Conservation (phyloP, 768 basidiomycete species). For the Cubamyces lactineus region DNA sequence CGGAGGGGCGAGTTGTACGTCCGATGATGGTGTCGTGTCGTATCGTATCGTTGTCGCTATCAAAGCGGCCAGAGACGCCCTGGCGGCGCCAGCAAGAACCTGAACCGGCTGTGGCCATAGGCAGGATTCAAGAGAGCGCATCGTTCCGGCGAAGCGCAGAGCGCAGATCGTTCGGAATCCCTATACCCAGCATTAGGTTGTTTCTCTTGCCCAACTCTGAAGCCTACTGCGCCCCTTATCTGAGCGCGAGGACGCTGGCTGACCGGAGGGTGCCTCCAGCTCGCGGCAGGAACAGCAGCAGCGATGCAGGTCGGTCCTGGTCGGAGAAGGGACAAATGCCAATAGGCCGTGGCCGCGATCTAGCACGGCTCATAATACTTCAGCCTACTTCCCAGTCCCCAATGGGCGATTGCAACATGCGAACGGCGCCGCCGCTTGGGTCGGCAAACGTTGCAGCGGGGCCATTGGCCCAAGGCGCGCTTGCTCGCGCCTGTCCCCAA, state of each 20-base stretch:
- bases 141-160: conserved; percentile 8
- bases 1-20: conserved; percentile 16
- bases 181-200: conserved; percentile 11
- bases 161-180: conserved; percentile 21
- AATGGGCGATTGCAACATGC: conserved; percentile 1
- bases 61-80: conserved; percentile 13
- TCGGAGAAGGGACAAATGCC: no score
- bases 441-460: conserved; percentile 21
- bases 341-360: neutral
- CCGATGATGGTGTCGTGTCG: conserved; percentile 23
- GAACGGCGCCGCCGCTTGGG: conserved; percentile 19
- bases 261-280: neutral
- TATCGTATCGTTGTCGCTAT: neutral
- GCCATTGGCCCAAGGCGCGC: conserved; percentile 19
- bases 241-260: conserved; percentile 7
- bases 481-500: conserved; percentile 32
- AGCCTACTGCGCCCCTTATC: conserved; percentile 24
- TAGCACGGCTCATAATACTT: conserved; percentile 10
- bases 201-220: conserved; percentile 12
- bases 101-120: conserved; percentile 12
- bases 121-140: neutral
- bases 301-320: no score
- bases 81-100: conserved; percentile 15
- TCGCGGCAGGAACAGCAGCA: neutral
- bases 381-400: conserved; percentile 1